Percentiles rank a stretch among this genome's conserved stretches.
These are phyloP conservation scores for Yamadazyma triangularis DNA, from an alignment of 1,139 yeast genomes.

Conservation along the genomic window DNA sequence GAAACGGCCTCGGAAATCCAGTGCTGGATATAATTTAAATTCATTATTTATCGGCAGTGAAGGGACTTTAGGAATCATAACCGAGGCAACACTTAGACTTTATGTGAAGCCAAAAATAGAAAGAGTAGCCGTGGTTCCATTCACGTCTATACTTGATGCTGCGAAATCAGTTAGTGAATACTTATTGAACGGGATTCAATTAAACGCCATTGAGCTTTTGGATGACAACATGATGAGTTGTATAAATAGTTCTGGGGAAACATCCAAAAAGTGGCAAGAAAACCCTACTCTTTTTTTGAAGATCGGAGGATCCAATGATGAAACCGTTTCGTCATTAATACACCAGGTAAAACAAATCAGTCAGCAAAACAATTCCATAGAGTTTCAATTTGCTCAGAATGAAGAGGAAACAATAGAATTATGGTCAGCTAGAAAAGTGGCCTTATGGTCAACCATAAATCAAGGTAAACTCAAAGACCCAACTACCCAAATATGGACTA, in stretches of 20 bases:
- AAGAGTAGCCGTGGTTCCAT: constrained; percentile 58
- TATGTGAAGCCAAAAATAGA: constrained; percentile 53
- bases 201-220: constrained; percentile 63
- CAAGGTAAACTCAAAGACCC: constrained; percentile 22
- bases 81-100: constrained; percentile 62
- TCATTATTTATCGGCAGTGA: constrained; percentile 63
- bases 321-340: constrained; percentile 15
- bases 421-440: constrained; percentile 44
- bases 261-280: constrained; percentile 54
- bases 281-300: constrained; percentile 67
- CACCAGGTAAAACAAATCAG: constrained; percentile 16
- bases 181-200: constrained; percentile 47
- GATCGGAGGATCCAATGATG: constrained; percentile 55
- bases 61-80: constrained; percentile 66
- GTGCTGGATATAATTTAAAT: constrained; percentile 75
- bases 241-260: constrained; percentile 58
- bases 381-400: constrained; percentile 21
- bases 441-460: constrained; percentile 41
- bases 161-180: constrained; percentile 53
- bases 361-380: constrained; percentile 12
- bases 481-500: constrained; percentile 25
- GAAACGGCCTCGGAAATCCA: constrained; percentile 67
- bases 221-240: constrained; percentile 66
- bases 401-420: constrained; percentile 34
- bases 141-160: constrained; percentile 51